A percentile compares a stretch with the other conserved stretches of the same genome.
Conservation (phyloP, 306 rosid genomes). For the Datisca glomerata region DNA sequence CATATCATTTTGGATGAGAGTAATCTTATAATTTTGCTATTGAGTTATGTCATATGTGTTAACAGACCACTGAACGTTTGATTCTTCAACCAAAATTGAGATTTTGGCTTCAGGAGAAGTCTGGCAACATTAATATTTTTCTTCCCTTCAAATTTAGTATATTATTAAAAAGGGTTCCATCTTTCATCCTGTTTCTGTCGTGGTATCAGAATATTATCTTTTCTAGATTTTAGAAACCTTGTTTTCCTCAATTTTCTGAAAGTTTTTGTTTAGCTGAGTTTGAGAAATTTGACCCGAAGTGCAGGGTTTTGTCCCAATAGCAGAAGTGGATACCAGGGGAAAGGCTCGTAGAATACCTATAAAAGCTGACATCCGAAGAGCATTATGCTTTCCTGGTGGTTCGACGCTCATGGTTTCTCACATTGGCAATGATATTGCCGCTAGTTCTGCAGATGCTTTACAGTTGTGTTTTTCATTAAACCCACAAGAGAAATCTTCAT, state of each 20-base stretch:
- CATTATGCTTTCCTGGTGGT: slow-evolving; percentile 87
- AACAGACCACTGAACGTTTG: background rate
- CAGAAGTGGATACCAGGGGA: slow-evolving; percentile 71
- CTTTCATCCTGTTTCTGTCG: too few relatives aligned
- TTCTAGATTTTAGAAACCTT: too few relatives aligned
- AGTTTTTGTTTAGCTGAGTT: background rate
- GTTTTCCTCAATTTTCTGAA: background rate
- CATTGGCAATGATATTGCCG: slow-evolving; percentile 34
- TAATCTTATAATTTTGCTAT: background rate
- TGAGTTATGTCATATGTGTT: background rate
- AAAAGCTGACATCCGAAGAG: slow-evolving; percentile 61
- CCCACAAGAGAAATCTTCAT: slow-evolving; percentile 24
- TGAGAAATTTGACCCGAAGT: background rate
- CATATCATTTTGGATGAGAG: background rate
- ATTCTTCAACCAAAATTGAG: background rate
- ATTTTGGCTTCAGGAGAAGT: background rate
- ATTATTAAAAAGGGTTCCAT: too few relatives aligned
- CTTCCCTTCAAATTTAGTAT: too few relatives aligned
- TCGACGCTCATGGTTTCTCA: slow-evolving; percentile 80
- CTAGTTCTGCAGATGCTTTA: slow-evolving; percentile 21
- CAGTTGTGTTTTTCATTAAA: slow-evolving; percentile 25
- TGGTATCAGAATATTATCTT: too few relatives aligned
- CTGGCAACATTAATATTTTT: background rate
- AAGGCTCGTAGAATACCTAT: slow-evolving; percentile 58
- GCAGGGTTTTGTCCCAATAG: slow-evolving; percentile 74